Evolutionary conservation across 352 stramenopile genomes (phyloP), one percentile per base, ranked within the genome.

Genomic region (Phytophthora fragariaefolia): DNA sequence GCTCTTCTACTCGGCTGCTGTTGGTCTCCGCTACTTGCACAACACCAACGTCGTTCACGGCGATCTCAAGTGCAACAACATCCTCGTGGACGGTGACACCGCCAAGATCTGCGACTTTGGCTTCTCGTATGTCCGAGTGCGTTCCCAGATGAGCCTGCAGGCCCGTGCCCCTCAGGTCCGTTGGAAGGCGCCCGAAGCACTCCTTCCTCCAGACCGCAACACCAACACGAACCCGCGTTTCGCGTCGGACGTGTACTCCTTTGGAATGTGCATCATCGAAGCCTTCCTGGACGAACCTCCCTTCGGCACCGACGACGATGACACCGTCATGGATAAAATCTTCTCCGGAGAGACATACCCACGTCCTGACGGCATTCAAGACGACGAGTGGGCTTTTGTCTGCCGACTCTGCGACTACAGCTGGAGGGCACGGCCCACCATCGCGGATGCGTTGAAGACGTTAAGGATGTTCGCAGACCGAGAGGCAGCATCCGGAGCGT

Each of bases 61-160:
- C 5, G 62, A 71, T 17, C 64, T 77, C 6, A 73, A 70, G 27
- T 36, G 60, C 9, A 73, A 68, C 40, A 63, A 71, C 42, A 66
- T 74, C 23, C 52, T 77, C 30, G 58, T 74, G 23, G 52, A 42
- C 24, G 79, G 89, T 22, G 88, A 96, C 61, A 7, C 72, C 59
- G 56, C 67, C 15, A 72, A 75, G 60, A 38, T 78, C 13, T 67
- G 60, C 47, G 71, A 78, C 51, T 78, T 78, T 60, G 71, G 71
- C 26, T 73, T 68, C 48, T 58, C 59, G 15, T 73, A 69, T 43
- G 57, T 73, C 49, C 66, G 66, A 15, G 34, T 36, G 6, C 10
- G 52, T 24, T 74, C 66, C 15, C 10, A 13, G 9, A 43, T 70
- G 28, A 70, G 60, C 22, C 17, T 34, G 1, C 48, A 65, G 30